Base-by-base conservation (phyloP, 768 basidiomycete species). In the Myochromella boudieri region DNA sequence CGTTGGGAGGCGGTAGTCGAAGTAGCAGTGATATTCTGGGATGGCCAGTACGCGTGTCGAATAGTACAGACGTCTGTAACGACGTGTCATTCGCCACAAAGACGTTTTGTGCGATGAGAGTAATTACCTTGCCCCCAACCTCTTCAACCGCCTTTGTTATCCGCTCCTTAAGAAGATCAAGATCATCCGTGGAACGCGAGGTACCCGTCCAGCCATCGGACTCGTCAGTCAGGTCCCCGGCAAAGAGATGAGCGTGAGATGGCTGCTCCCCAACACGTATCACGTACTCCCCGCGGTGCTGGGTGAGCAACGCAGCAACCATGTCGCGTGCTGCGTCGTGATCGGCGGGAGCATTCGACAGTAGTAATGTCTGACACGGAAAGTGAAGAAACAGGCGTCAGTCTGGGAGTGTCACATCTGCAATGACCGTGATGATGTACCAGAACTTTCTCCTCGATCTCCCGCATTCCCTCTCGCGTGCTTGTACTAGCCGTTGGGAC, bases 1-100 rank as follows among this genome's bases (percentile, higher is more conserved):
- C 83, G 58, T 75, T 85, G 3, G 80, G 80, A 31, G 90, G 86
- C 47, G 88, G 91, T 48, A 93, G 65, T 50, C 91, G 80, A 46
- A 92, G 64, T 21, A 93, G 67, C 14, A 88, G 63, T 9, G 80
- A 72, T 20, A 73, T 69, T 47, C 87, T 76, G 26, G 84, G 77
- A 60, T 79, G 76, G 3, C 63, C 68, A 6, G 26, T 34, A 1
- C 37, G 66, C 67, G 45, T 64, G 65, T 34, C 58, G 56, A 39
- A 80, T 73, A 49, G 81, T 20, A 49, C 42, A 4, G 42, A 20
- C 7, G 21, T 37, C 21, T 15, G 9, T 39, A 21, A 31, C 39
- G 9, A 20, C 1, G n/a, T 10, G 11, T 33, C 15, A 27, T 14
- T 37, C n/a, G 6, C 17, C 25, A 20, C 26, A 40, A 33, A 46